Evolutionary conservation across 805 yeast genomes (phyloP), one percentile per base, ranked within the genome.

Genomic region (Wickerhamiella kurtzmanii): DNA sequence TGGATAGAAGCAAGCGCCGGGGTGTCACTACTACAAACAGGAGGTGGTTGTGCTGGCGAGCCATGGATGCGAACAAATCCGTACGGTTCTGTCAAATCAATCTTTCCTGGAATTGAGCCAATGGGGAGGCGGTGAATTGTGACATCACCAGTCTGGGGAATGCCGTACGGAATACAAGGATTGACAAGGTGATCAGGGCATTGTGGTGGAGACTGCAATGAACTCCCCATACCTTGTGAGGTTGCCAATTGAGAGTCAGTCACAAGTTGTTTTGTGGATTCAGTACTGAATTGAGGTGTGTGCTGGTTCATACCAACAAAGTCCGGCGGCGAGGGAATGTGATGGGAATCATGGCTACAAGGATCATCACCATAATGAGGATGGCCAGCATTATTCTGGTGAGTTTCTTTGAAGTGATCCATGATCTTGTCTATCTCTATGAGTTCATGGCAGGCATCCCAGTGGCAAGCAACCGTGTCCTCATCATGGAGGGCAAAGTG

Each of bases 381-480:
- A 21, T 47, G 47, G 13, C 57, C 37, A 8, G 60, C 57, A 32
- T 60, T 65, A 37, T 60, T 51, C 45, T 50, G 56, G 37, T 57
- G 60, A 22, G 42, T 42, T 2, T 32, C 46, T 28, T 51, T 46
- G 44, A 56, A 44, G 46, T 57, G 60, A 22, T 50, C 54, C 56
- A 55, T 52, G 45, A 56, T 50, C n/a, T 50, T 48, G 47, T 57
- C 60, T 1, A 57, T 43, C 22, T 54, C 56, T n/a, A 61, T 50
- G 39, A 54, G 41, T 21, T 58, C 62, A 18, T 61, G 61, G 46
- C 70, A 66, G 2, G 67, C 56, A 44, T 65, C 70, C 70, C 70
- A 66, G 45, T 63, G 68, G 45, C 70, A 66, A 6, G 57, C 59
- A 4, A 56, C 51, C 20, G 50, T 43, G 17, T 51, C 44, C 19